Base-by-base conservation (phyloP, 306 rosid genomes). In the Hippophae rhamnoides region DNA sequence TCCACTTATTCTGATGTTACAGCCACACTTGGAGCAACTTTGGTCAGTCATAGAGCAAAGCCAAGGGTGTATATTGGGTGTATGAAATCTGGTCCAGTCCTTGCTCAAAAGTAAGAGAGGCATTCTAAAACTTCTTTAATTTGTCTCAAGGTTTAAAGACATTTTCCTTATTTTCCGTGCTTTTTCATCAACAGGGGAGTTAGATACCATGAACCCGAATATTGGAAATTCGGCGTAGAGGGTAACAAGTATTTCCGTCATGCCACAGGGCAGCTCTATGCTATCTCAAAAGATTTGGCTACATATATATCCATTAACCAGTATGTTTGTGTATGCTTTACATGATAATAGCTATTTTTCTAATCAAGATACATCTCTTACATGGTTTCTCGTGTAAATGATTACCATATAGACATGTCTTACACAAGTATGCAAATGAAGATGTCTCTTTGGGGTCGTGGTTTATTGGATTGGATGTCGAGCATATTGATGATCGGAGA, bases 221-320 rank as follows among this genome's bases (percentile, higher is more conserved):
- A 81, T 55, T 81, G 86, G 86, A 81, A 77, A 69, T 81, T 81
- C 7, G 86, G 86, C 2, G 86, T 71, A 64, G 83, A 74, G n/a
- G 86, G 86, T 52, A 81, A 81, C 83, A 77, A 72, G 69, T 81
- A 81, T 53, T 81, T 81, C 63, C 86, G 86, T 41, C 86, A 81
- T 44, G 86, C 86, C 72, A 81, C 86, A 0, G 86, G 86, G 13
- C 86, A 81, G 68, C 76, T 81, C 13, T 81, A 81, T 52, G 86
- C 86, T 46, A 65, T 81, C 58, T 81, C 86, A 42, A 77, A 66
- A 63, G 80, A 68, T 69, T 65, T 81, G 68, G 86, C 86, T 38
- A 55, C 72, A 42, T 81, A 71, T 66, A 77, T 81, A 62, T 71
- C 83, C 13, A 74, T 68, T 54, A 81, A 81, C 74, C 78, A 74